Percentiles rank a stretch among this genome's conserved stretches.
phyloP scores from a whole-genome alignment of 805 yeast species.

The Diddensiella transvaalensis region DNA sequence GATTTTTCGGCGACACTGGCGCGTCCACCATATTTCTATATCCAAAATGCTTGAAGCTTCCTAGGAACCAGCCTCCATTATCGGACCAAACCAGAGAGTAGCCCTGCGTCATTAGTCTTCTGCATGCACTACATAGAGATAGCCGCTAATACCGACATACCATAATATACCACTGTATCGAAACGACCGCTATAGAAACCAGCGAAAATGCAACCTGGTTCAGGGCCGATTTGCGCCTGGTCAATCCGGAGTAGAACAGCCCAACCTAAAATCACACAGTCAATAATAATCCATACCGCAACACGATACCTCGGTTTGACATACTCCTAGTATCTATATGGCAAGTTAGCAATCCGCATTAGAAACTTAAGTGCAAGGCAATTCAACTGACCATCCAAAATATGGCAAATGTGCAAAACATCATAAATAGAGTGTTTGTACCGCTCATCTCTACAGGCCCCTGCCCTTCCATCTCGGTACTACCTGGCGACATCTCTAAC shows the following conservation, averaged over 20 bases:
- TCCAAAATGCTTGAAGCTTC: slow-evolving; percentile 51
- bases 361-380: background rate
- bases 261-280: slow-evolving; percentile 41
- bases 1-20: slow-evolving; percentile 34
- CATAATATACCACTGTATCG: slow-evolving; percentile 61
- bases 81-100: slow-evolving; percentile 53
- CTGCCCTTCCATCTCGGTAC: slow-evolving; percentile 3
- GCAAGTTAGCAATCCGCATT: slow-evolving; percentile 5
- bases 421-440: slow-evolving; percentile 19
- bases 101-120: slow-evolving; percentile 42
- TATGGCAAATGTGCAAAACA: slow-evolving; percentile 22
- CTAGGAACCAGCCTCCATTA: slow-evolving; percentile 45
- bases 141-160: background rate
- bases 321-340: slow-evolving; percentile 11
- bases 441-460: slow-evolving; percentile 7
- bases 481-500: background rate
- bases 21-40: slow-evolving; percentile 50
- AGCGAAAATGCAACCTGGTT: slow-evolving; percentile 62
- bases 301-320: slow-evolving; percentile 7
- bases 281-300: background rate
- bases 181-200: slow-evolving; percentile 55
- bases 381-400: slow-evolving; percentile 21
- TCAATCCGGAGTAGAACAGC: slow-evolving; percentile 60
- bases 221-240: slow-evolving; percentile 63
- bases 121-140: no score